Evolutionary conservation across 495 filamentous ascomycete species (phyloP).

Genomic region (Margaritispora aquatica): DNA sequence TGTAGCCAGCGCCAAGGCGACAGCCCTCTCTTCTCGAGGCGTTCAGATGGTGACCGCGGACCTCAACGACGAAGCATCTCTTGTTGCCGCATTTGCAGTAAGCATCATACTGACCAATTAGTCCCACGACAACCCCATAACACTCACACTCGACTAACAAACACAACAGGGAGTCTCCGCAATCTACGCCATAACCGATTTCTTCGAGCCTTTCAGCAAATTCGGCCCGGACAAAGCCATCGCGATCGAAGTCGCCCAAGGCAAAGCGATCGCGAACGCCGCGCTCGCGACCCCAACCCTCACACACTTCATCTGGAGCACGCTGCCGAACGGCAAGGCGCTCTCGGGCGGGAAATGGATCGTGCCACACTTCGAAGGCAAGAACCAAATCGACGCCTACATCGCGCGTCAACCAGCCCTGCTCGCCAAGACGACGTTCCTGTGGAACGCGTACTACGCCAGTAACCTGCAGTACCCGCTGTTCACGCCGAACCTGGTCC

Average conservation of each 20-base stretch:
- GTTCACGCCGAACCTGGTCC: conserved; percentile 25
- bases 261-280: conserved; percentile 35
- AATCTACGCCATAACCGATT: conserved; percentile 25
- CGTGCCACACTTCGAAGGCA: conserved; percentile 36
- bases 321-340: conserved; percentile 28
- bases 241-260: conserved; percentile 28
- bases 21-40: conserved; percentile 29
- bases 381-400: conserved; percentile 31
- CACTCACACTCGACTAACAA: not conserved
- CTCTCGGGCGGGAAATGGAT: conserved; percentile 26
- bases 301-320: conserved; percentile 42
- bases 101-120: not conserved
- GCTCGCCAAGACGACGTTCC: conserved; percentile 32
- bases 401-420: conserved; percentile 28
- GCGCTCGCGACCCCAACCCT: conserved; percentile 31
- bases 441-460: conserved; percentile 33
- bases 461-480: conserved; percentile 28
- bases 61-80: conserved; percentile 17
- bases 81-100: conserved; percentile 15
- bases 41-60: conserved; percentile 28
- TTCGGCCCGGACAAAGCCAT: conserved; percentile 14
- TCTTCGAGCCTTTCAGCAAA: conserved; percentile 21
- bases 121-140: too few species aligned
- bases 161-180: conserved; percentile 7
- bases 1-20: conserved; percentile 27